Evolutionary conservation across 495 filamentous ascomycete species (phyloP).

Genomic region (Usnea hakonensis): DNA sequence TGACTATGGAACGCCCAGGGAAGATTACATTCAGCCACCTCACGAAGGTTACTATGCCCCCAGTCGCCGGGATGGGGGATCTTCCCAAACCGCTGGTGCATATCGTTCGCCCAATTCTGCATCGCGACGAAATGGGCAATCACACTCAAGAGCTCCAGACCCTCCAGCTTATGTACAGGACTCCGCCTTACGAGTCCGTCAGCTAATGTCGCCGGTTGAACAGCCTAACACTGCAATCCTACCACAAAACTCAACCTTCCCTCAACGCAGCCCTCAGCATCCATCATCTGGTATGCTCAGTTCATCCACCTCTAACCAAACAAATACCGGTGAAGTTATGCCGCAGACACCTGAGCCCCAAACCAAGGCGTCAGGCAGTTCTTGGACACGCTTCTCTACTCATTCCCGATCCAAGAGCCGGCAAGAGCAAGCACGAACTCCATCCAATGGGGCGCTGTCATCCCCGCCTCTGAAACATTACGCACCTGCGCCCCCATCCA

Average conservation of each 20-base stretch:
- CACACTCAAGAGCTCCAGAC: constrained; percentile 3
- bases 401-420: constrained; percentile 12
- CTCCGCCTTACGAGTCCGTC: constrained; percentile 10
- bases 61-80: not conserved
- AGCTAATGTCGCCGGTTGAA: constrained; percentile 11
- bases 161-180: constrained; percentile 19
- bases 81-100: constrained; percentile 4
- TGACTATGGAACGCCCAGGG: not conserved
- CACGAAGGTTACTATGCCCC: constrained; percentile 32
- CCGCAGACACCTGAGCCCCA: not conserved
- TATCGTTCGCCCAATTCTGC: not conserved
- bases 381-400: constrained; percentile 17
- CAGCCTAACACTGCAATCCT: constrained; percentile 9
- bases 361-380: constrained; percentile 12
- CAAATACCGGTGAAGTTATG: not conserved
- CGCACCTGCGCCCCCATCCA: constrained; percentile 7
- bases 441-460: not conserved
- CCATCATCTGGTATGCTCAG: not conserved
- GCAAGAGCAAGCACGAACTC: constrained; percentile 1
- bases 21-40: constrained; percentile 19
- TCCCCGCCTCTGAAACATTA: not conserved
- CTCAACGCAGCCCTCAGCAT: constrained; percentile 9
- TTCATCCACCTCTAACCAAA: constrained; percentile 1
- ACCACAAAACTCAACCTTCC: constrained; percentile 16
- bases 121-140: constrained; percentile 3